Evolutionary conservation across 2,329 filamentous ascomycete species (phyloP).

Genomic region (Colletotrichum tabaci): DNA sequence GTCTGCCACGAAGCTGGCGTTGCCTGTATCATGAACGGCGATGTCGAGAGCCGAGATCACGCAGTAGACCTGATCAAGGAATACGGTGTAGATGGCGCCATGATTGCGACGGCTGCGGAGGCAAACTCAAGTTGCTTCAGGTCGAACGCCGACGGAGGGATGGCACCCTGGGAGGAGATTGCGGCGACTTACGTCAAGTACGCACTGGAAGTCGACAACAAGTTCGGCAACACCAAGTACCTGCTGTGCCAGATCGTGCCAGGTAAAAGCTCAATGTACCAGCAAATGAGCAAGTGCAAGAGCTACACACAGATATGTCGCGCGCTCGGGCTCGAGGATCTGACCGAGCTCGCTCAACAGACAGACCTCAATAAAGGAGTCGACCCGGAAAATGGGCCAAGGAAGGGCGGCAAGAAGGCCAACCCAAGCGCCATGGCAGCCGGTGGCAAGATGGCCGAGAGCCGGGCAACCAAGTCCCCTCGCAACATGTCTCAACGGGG

Average conservation of each 20-base stretch:
- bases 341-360: constrained; percentile 74
- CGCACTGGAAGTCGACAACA: constrained; percentile 85
- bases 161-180: constrained; percentile 82
- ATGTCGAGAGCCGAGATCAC: constrained; percentile 83
- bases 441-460: constrained; percentile 61
- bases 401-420: constrained; percentile 51
- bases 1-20: constrained; percentile 89
- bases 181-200: constrained; percentile 81
- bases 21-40: constrained; percentile 95
- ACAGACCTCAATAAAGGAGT: constrained; percentile 77
- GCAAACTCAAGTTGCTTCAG: constrained; percentile 92
- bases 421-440: constrained; percentile 63
- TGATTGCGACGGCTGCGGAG: constrained; percentile 97
- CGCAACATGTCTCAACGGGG: constrained; percentile 53
- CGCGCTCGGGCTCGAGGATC: constrained; percentile 73
- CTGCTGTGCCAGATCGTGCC: constrained; percentile 88
- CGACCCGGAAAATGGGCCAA: constrained; percentile 60
- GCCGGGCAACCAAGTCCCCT: constrained; percentile 24
- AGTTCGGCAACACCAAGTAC: constrained; percentile 94
- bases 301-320: constrained; percentile 80
- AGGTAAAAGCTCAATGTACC: constrained; percentile 78
- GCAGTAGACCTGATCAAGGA: constrained; percentile 80
- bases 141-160: constrained; percentile 75
- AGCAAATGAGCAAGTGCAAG: constrained; percentile 74
- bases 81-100: constrained; percentile 91